Base-by-base conservation (phyloP, 352 stramenopile genomes). In the Pythium pyrilobum region DNA sequence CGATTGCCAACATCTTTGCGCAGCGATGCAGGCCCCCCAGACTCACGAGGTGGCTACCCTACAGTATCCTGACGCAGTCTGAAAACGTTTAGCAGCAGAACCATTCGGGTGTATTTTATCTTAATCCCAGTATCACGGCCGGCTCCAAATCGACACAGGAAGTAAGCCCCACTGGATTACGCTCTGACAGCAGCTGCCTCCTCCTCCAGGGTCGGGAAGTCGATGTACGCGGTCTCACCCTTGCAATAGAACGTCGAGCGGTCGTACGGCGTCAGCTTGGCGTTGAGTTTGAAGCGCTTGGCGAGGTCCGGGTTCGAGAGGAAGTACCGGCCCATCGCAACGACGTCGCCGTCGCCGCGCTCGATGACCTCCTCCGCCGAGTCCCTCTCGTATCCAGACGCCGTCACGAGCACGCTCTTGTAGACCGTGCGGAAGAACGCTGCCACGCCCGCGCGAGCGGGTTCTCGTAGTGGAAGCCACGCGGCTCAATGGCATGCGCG, bases 401-500 rank as follows among this genome's bases (percentile, higher is more conserved):
- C 41, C 15, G 55, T 54, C 34, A 60, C 47, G 21, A 74, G 52
- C 21, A 81, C 51, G 18, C 63, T 41, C 15, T 67, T 67, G 13
- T 65, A 34, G 58, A 73, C 75, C 5, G 37, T 42, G 21, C 51
- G 21, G 32, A 57, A 48, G 29, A 5, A 64, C 64, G 18, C 64
- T 67, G 6, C 78, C 78, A 27, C 81, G 67, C 11, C 69, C 51
- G 72, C 7, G 72, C 65, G 28, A 74, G 25, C 16, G 57, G 62
- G 58, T 72, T 71, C 44, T 66, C 34, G 12, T 66, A 59, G 40
- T 80, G 74, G 56, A 71, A 85, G 3, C 56, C 64, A 31, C 64
- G 66, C 31, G 80, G 77, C 59, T 90, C 77, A 11, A 87, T 71
- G 23, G 88, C 47, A 40, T 87, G 71, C 27, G 70, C 50, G 56